Evolutionary conservation across 2,329 filamentous ascomycete species (phyloP), one percentile per base, ranked within the genome.

Genomic region (Ophiostoma piceae): DNA sequence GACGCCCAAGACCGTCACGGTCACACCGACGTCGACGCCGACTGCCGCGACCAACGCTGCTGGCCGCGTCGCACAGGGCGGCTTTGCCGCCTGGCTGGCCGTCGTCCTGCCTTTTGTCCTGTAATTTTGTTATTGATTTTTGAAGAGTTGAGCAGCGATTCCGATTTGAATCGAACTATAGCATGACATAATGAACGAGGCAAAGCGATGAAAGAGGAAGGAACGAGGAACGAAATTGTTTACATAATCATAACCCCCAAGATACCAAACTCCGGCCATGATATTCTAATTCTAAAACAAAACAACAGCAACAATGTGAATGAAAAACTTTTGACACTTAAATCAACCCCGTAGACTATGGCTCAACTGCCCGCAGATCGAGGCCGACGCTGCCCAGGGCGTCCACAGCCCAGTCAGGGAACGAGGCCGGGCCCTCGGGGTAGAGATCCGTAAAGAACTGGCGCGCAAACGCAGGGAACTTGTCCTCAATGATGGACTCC

Each of bases 371-470:
- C 26, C 66, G 66, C 43, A 94, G 78, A 80, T 96, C 89, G 70
- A 99, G 87, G 0, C 90, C 91, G n/a, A 98, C 94, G 0, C 84
- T 85, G 71, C 81, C 84, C 72, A 99, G 79, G 7, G 95, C 92
- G 67, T 87, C 87, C 2, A 97, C 88, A 1, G 92, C 94, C 95
- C 95, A 99, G 0, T 81, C 79, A 0, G 96, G 95, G 77, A 92
- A 93, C 69, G 85, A 85, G 14, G 81, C 79, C 12, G 69, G 68
- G 79, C 85, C 86, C 74, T 89, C 84, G 68, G 85, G 77, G 78
- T 97, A 94, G 71, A 93, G 80, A 71, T 87, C 85, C 1, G 78
- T 82, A 79, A 99, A 99, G 81, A 97, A 98, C 43, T 85, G 80
- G 74, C 82, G 88, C 72, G 97, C 77, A 75, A 95, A 96, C 1